Evolutionary conservation across 2,329 filamentous ascomycete genomes (phyloP), one percentile per base, ranked within the genome.

Genomic region (Colletotrichum somersetense): DNA sequence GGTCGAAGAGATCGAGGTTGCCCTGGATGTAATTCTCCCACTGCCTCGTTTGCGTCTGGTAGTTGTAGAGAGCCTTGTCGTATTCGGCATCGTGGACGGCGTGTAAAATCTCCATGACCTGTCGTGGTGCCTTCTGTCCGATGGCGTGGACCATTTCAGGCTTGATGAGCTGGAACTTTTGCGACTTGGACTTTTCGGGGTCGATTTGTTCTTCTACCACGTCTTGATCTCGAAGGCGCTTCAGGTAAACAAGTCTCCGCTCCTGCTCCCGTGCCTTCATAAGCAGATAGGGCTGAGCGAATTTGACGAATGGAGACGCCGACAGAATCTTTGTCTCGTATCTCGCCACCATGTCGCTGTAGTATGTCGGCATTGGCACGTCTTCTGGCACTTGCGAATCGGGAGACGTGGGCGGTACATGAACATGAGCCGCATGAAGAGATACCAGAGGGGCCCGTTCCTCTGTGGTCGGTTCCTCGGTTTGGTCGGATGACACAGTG

Each of bases 81-180:
- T 98, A 98, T 80, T 99, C 96, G 2, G 95, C 95, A 79, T 98
- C 94, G 80, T 98, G 95, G 16, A 98, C 95, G 30, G 96, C 96
- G 79, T 96, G 95, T 8, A 99, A 84, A 61, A 98, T 94, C 77
- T 98, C 96, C 84, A 95, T 95, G 42, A 98, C 93, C 78, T 97
- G 94, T 56, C 91, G 90, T 0, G 95, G 93, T 4, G 94, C 93
- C 76, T 92, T 91, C 65, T 93, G 91, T 0, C 94, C 91, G 57
- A 94, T 91, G 70, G 92, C 89, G 76, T 97, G 94, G 0, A 99
- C 93, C 95, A 98, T 98, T 76, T 97, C 94, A 1, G 96, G 96
- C 73, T 93, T 94, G 74, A 99, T 97, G 12, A 99, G 88, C 76
- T 97, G 92, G 76, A 99, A 99, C 44, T 91, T 91, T 68, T 93